Evolutionary conservation across 1,139 yeast species (phyloP), one percentile per base, ranked within the genome.

Genomic region (Saccharomycopsis hybrid): DNA sequence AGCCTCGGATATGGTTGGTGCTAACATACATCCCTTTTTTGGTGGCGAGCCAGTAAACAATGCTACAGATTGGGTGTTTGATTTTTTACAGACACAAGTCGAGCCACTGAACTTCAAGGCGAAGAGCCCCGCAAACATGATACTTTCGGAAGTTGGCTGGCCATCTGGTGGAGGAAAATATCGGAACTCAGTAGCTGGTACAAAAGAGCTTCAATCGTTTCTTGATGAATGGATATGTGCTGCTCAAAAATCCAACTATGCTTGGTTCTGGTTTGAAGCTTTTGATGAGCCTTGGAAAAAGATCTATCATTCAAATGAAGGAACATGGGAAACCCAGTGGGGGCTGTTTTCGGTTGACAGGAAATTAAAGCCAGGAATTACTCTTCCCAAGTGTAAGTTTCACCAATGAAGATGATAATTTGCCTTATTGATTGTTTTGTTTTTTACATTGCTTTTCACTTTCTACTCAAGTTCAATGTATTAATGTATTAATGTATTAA

Each of bases 231-330:
- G 82, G 78, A 60, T 78, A 2, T 80, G 87, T 59, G 65, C 68
- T 7, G 67, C 74, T 0, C 65, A 68, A 43, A 47, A 60, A 13
- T 57, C 60, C 11, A 57, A 63, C 2, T 64, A 72, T 46, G 77
- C 74, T 0, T 83, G 83, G 80, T 82, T 69, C 59, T 82, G 73
- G 67, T 80, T 80, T 60, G 87, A 82, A 59, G 88, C 85, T 0
- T 82, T 80, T 63, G 88, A 83, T 63, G 85, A 80, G 59, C 85
- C 86, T 0, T 81, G 87, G 86, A 82, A 81, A 56, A 63, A 65
- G 48, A 62, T 76, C 0, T 79, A 74, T 61, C 72, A 77, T 60
- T 74, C 73, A 31, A 70, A 65, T 0, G 69, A 69, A 3, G 68
- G 72, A 47, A 64, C 62, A 50, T 82, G 87, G 88, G 88, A 82